Percentiles rank a stretch among this genome's conserved stretches.
phyloP scores from a whole-genome alignment of 345 rosid genomes.

The Erodium maritimum region DNA sequence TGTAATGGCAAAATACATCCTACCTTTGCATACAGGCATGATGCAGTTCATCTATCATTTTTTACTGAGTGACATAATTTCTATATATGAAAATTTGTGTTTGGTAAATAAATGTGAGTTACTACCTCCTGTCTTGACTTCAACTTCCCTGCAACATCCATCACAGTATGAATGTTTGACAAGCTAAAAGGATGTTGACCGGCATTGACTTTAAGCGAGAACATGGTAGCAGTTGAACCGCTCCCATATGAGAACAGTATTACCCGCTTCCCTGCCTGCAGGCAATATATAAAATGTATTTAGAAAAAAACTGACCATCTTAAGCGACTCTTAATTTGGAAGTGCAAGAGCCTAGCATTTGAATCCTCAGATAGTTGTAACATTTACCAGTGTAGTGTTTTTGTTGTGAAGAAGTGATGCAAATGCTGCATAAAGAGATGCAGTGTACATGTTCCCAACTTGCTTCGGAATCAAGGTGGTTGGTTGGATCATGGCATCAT shows the following conservation, averaged over 20 bases:
- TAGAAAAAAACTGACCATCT: neutral
- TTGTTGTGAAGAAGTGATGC: slow-evolving; percentile 83
- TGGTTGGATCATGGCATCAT: slow-evolving; percentile 75
- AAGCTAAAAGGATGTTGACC: slow-evolving; percentile 66
- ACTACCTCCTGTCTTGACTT: slow-evolving; percentile 87
- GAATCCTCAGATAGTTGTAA: slow-evolving; percentile 1
- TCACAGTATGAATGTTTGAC: slow-evolving; percentile 60
- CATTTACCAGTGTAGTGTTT: slow-evolving; percentile 56
- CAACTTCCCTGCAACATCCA: slow-evolving; percentile 65
- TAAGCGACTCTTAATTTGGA: neutral
- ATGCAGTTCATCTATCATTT: neutral
- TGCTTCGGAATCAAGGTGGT: slow-evolving; percentile 83
- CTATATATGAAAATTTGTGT: neutral
- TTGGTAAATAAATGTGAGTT: neutral
- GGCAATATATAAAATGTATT: slow-evolving; percentile 1
- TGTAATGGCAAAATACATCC: neutral
- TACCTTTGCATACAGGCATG: neutral
- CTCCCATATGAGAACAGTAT: slow-evolving; percentile 94
- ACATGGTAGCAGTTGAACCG: slow-evolving; percentile 89
- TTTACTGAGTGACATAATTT: neutral
- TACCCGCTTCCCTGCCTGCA: slow-evolving; percentile 69
- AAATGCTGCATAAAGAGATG: slow-evolving; percentile 93
- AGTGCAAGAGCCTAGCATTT: neutral
- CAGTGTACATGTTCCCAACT: slow-evolving; percentile 99
- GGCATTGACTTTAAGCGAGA: slow-evolving; percentile 55